Conservation (phyloP, 257 asterid species). For the Salvia miltiorrhiza region DNA sequence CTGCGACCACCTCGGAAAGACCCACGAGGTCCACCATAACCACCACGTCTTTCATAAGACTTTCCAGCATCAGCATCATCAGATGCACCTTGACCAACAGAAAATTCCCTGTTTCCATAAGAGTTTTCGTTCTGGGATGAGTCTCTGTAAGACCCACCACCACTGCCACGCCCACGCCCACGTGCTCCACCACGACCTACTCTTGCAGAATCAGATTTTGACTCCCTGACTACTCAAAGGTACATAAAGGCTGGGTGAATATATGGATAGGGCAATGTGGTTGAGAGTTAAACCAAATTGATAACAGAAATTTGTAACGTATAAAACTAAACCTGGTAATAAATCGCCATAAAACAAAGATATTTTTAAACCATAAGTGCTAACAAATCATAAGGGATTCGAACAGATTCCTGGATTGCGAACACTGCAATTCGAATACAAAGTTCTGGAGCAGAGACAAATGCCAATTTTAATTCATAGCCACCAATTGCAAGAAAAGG, state of each 20-base stretch:
- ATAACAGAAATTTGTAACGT: neutral
- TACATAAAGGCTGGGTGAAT: neutral
- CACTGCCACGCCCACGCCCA: conserved; percentile 63
- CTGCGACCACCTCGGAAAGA: conserved; percentile 63
- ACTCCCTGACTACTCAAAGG: conserved; percentile 54
- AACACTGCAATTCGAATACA: neutral
- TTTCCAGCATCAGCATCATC: conserved; percentile 48
- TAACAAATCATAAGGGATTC: too few species aligned
- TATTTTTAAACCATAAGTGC: neutral
- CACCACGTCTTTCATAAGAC: conserved; percentile 61
- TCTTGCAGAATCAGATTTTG: conserved; percentile 51
- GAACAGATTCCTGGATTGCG: neutral
- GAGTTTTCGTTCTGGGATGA: conserved; percentile 35
- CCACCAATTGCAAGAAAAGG: neutral
- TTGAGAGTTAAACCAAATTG: neutral
- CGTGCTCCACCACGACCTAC: conserved; percentile 70
- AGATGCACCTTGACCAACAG: conserved; percentile 47
- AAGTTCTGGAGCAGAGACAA: neutral
- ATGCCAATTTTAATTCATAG: neutral
- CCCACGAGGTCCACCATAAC: conserved; percentile 65
- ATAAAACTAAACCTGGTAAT: neutral
- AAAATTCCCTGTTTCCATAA: conserved; percentile 43
- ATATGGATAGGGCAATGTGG: neutral
- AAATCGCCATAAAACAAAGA: neutral
- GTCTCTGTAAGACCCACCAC: conserved; percentile 60